Base-by-base conservation (phyloP, 371 early-diverging fungal genomes). In the Entomophthora muscae region DNA sequence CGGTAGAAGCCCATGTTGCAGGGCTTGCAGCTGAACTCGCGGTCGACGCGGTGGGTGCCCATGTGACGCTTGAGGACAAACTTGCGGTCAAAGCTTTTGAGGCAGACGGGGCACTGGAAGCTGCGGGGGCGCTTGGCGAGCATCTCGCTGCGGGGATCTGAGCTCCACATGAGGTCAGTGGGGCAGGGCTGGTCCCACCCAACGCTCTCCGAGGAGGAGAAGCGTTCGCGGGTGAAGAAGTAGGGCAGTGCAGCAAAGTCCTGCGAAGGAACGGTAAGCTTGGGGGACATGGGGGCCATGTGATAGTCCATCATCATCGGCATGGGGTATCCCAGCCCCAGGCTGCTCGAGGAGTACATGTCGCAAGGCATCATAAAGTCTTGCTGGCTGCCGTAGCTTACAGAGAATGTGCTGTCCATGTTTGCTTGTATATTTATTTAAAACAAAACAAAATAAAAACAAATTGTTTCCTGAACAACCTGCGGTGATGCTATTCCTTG, bases 1-100 rank as follows among this genome's bases (percentile, higher is more conserved):
- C 58, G 58, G 32, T 57, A 57, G 58, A 57, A 57, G 13, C 29
- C 29, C 24, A 57, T 57, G 23, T 57, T 13, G 58, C 58, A 57
- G 29, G 58, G 28, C 17, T 23, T 27, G 58, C 58, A 57, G 12
- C 30, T 13, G 58, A 28, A 57, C 17, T 26, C 13, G 1, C 30
- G 24, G n/a, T 28, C 24, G n/a, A 27, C 32, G 17, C 30, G 17
- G 29, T 57, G 58, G 26, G 58, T 57, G 30, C 17, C 26, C 13
- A 57, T 23, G 30, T 57, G 58, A 2, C 58, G 17, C 32, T 57
- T 13, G 3, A 26, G 26, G 17, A 13, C 17, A 30, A 28, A 57
- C 32, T 57, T 57, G 23, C 30, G 23, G 3, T 30, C 30, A 26
- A 57, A 57, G 13, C 30, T 28, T n/a, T 57, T 13, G 3, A 17